phyloP scores from a whole-genome alignment of 2,329 filamentous ascomycete genomes.

The Pseudocercospora crystallina region DNA sequence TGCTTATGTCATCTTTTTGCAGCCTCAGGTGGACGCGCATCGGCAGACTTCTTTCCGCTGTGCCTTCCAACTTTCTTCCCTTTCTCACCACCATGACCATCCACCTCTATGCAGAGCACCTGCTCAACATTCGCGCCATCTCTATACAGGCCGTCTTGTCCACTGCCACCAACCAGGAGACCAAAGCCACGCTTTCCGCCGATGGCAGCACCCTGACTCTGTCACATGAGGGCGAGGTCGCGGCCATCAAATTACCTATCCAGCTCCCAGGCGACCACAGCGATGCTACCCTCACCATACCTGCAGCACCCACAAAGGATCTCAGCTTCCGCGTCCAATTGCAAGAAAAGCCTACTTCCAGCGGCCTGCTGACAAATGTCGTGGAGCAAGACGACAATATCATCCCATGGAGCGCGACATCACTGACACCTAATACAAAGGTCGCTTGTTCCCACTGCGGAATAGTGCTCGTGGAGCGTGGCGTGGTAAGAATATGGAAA shows the following conservation, averaged over 20 bases:
- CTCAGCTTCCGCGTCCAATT: constrained; percentile 56
- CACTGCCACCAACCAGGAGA: constrained; percentile 44
- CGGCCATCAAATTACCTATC: constrained; percentile 49
- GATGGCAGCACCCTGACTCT: constrained; percentile 47
- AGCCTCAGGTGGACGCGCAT: no score
- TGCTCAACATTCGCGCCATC: constrained; percentile 61
- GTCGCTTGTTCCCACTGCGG: constrained; percentile 33
- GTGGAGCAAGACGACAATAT: constrained; percentile 34
- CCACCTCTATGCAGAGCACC: constrained; percentile 59
- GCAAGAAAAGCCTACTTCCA: constrained; percentile 37
- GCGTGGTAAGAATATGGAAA: constrained; percentile 67
- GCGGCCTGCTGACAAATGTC: constrained; percentile 16
- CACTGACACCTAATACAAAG: constrained; percentile 29
- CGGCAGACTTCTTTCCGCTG: background rate
- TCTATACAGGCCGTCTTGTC: constrained; percentile 56
- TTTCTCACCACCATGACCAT: constrained; percentile 28
- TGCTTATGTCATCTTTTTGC: no score
- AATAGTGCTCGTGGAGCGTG: constrained; percentile 25
- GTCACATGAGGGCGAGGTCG: constrained; percentile 46
- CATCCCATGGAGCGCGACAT: constrained; percentile 46
- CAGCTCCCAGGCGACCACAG: constrained; percentile 42
- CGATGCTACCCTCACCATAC: constrained; percentile 50
- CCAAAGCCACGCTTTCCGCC: constrained; percentile 45
- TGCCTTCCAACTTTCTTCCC: background rate
- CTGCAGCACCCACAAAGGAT: constrained; percentile 48